These are phyloP conservation scores for Pseudocercospora musae DNA, from an alignment of 2,329 filamentous ascomycete species.

Conservation along the genomic window DNA sequence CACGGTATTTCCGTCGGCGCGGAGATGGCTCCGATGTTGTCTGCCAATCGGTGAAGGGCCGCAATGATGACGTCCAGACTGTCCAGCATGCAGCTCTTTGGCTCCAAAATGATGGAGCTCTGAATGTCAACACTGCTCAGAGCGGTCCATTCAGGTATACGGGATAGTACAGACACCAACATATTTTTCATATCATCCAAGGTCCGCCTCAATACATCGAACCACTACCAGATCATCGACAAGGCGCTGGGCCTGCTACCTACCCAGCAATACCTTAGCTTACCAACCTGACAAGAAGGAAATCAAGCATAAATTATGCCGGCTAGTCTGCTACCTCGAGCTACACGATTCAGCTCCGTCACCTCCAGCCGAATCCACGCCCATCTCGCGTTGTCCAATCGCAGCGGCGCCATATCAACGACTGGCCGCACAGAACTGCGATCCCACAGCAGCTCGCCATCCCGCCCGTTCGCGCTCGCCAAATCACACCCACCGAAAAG, in stretches of 20 bases:
- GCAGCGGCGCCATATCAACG: not conserved
- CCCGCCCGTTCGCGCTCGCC: conserved; percentile 3
- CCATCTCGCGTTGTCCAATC: not conserved
- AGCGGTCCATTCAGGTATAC: not conserved
- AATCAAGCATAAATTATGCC: not conserved
- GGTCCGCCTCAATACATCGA: not conserved
- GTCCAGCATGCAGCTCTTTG: not conserved
- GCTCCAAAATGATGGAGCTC: not conserved
- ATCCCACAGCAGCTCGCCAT: conserved; percentile 4
- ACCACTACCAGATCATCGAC: not conserved
- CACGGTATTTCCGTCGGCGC: not conserved
- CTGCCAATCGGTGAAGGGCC: not conserved
- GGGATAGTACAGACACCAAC: too few species aligned
- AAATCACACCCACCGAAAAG: conserved; percentile 38
- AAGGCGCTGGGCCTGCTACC: not conserved
- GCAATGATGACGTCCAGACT: not conserved
- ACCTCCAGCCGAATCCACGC: not conserved
- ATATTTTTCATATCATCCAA: not conserved
- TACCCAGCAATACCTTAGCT: not conserved
- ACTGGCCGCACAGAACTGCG: not conserved
- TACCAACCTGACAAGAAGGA: not conserved
- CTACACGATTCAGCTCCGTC: not conserved
- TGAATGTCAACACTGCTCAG: not conserved
- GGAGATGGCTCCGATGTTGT: not conserved
- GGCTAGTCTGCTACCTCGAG: not conserved